Percentiles rank a stretch among this genome's conserved stretches.
These are phyloP conservation scores for Pseudogymnoascus sp. DNA, from an alignment of 2,329 filamentous ascomycete species.

Conservation along the genomic window DNA sequence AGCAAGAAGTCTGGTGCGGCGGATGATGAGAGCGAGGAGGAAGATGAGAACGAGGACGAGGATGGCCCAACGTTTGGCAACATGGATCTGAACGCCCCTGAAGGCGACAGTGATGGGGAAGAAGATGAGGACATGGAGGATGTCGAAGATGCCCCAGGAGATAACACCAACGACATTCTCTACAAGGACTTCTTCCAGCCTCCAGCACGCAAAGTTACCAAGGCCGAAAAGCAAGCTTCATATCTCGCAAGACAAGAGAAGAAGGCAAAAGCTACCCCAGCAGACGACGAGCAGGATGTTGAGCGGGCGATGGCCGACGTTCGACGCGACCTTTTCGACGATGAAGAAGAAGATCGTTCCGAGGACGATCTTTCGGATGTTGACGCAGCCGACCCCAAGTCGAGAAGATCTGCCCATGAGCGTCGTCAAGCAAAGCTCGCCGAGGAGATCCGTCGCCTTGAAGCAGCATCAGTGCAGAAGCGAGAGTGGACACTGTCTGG, in stretches of 20 bases:
- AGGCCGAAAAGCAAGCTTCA: conserved; percentile 36
- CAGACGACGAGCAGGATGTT: conserved; percentile 56
- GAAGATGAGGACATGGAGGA: conserved; percentile 46
- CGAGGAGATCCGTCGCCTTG: conserved; percentile 84
- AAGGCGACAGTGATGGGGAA: conserved; percentile 56
- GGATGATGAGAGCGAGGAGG: conserved; percentile 33
- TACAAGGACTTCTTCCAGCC: conserved; percentile 93
- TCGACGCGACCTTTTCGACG: conserved; percentile 83
- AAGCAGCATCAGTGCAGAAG: conserved; percentile 81
- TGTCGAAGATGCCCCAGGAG: conserved; percentile 43
- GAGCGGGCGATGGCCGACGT: conserved; percentile 80
- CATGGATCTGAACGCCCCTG: conserved; percentile 62
- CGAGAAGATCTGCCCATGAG: conserved; percentile 77
- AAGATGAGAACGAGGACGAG: conserved; percentile 59
- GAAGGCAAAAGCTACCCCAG: conserved; percentile 32
- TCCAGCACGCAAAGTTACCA: conserved; percentile 62
- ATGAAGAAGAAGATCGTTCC: conserved; percentile 56
- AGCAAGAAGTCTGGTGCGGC: conserved; percentile 26
- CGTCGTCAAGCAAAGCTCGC: conserved; percentile 75
- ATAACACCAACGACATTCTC: conserved; percentile 80
- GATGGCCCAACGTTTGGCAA: conserved; percentile 78
- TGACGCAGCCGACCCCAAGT: conserved; percentile 60
- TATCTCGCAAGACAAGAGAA: conserved; percentile 30
- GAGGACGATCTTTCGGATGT: conserved; percentile 57
- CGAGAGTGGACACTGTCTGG: conserved; percentile 84